These are phyloP conservation scores for Syzygium oleosum DNA, from an alignment of 345 rosid genomes.

Conservation along the genomic window DNA sequence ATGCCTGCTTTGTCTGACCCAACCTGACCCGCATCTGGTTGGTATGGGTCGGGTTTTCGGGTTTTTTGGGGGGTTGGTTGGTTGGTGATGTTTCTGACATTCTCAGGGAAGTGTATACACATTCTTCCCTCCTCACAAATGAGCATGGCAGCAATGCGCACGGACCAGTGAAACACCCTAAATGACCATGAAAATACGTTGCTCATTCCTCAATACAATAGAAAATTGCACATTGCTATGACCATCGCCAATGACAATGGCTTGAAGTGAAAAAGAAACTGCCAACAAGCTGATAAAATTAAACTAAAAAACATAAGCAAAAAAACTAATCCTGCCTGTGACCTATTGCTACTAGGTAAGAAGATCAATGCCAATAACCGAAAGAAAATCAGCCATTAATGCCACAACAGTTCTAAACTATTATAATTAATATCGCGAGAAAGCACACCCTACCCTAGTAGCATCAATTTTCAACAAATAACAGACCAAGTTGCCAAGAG, in stretches of 20 bases:
- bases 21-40: no score
- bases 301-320: not conserved
- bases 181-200: not conserved
- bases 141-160: slow-evolving; percentile 91
- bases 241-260: not conserved
- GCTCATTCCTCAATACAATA: not conserved
- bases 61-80: no score
- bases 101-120: no score
- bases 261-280: not conserved
- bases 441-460: not conserved
- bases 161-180: slow-evolving; percentile 49
- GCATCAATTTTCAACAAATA: not conserved
- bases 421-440: not conserved
- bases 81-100: no score
- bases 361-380: not conserved
- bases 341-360: not conserved
- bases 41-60: no score
- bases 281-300: not conserved
- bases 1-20: no score
- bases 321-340: not conserved
- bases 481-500: not conserved
- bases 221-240: not conserved
- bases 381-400: not conserved
- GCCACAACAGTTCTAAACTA: not conserved
- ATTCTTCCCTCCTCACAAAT: no score